Evolutionary conservation across 2,329 filamentous ascomycete genomes (phyloP), one percentile per base, ranked within the genome.

Genomic region (Fusarium albosuccineum): DNA sequence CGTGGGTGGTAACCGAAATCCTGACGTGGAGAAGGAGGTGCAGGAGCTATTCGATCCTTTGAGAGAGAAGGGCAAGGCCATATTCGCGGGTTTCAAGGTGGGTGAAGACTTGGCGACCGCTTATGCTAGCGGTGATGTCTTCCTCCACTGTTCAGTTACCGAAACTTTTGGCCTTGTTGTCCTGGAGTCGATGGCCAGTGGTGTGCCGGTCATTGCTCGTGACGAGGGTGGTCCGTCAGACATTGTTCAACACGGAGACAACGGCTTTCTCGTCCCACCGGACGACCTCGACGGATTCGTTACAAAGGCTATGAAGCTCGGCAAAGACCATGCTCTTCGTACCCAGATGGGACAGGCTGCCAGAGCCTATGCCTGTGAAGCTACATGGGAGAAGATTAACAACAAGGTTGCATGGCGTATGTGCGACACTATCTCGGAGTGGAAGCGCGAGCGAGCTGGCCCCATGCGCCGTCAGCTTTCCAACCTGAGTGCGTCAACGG

Each of bases 151-250:
- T 77, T 92, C 88, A 22, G 81, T 92, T 59, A 92, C 89, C 1
- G 90, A 92, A 76, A 92, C 90, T 0, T 92, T 92, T 75, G 90
- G 90, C 1, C 80, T 92, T 9, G 89, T 92, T 0, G 89, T 92
- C 2, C 80, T 92, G 2, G 90, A 92, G 76, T 87, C 87, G 4
- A 91, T 92, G 89, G 89, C 89, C 0, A 91, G 88, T 65, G 89
- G 89, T 3, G 83, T 92, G 3, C 89, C 89, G 0, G 89, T 92
- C 26, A 82, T 92, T 53, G 90, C 90, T 3, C 83, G 90, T 45
- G 89, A 92, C 70, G 87, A 90, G 73, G 90, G 90, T 9, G 90
- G 90, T 0, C 90, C 90, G 1, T 89, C 87, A 36, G 89, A 92
- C 71, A 91, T 89, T 54, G 83, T 92, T 36, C 80, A 82, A 27